Evolutionary conservation across 768 basidiomycete genomes (phyloP).

Genomic region (Trametes cubensis): DNA sequence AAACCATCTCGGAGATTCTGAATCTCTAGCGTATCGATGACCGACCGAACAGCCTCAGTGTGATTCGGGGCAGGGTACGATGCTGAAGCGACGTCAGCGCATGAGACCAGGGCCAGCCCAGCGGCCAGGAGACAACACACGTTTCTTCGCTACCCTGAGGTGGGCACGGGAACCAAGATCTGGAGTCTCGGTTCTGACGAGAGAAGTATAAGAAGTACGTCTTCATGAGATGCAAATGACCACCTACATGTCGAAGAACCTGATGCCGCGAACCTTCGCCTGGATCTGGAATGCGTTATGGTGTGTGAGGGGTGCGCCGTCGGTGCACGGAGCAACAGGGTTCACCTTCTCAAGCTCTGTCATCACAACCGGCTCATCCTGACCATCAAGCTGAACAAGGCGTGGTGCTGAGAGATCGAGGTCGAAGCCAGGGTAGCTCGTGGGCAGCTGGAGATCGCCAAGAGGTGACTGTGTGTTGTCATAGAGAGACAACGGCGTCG

Average conservation of each 20-base stretch:
- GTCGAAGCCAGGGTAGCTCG: constrained; percentile 58
- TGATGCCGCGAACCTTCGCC: constrained; percentile 74
- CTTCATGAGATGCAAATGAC: constrained; percentile 9
- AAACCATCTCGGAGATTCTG: constrained; percentile 67
- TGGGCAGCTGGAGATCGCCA: constrained; percentile 27
- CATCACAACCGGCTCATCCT: constrained; percentile 70
- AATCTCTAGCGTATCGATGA: constrained; percentile 68
- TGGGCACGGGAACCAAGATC: constrained; percentile 51
- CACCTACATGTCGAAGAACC: constrained; percentile 83
- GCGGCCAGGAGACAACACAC: constrained; percentile 37
- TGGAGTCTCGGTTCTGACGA: constrained; percentile 72
- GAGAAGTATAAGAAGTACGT: constrained; percentile 6
- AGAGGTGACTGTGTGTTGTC: constrained; percentile 46
- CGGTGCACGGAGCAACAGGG: constrained; percentile 12
- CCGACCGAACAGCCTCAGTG: constrained; percentile 57
- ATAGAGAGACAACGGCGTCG: constrained; percentile 39
- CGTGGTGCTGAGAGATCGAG: constrained; percentile 74
- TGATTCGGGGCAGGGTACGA: constrained; percentile 62
- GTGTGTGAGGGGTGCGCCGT: constrained; percentile 11
- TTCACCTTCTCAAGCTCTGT: constrained; percentile 87
- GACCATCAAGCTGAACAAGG: constrained; percentile 74
- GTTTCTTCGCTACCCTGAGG: constrained; percentile 39
- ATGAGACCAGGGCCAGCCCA: constrained; percentile 21
- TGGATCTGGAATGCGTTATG: constrained; percentile 54
- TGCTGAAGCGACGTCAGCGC: constrained; percentile 38